These are phyloP conservation scores for Candida glucosophila DNA, from an alignment of 1,139 yeast species.

Conservation along the genomic window DNA sequence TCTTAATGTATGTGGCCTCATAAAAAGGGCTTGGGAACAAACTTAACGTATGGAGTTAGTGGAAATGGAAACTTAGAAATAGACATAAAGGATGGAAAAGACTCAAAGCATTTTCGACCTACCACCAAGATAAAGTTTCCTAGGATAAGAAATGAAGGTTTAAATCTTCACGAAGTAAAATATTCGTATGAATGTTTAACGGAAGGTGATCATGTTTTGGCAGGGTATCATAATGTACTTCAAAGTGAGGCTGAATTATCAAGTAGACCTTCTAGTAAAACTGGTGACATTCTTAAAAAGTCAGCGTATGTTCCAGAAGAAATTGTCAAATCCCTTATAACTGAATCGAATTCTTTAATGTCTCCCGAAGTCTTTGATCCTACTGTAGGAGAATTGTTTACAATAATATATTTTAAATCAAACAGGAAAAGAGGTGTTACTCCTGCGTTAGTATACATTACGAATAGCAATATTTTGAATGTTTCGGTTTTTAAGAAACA, in stretches of 20 bases:
- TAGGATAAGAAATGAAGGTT: slow-evolving; percentile 13
- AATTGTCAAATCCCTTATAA: slow-evolving; percentile 14
- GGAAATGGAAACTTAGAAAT: slow-evolving; percentile 18
- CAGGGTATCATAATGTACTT: background rate
- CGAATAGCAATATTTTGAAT: slow-evolving; percentile 19
- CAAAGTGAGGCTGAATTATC: background rate
- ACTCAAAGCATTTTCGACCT: slow-evolving; percentile 1
- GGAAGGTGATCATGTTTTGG: background rate
- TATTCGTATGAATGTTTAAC: slow-evolving; percentile 8
- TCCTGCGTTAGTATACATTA: slow-evolving; percentile 21
- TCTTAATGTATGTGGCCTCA: slow-evolving; percentile 37
- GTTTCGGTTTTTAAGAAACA: slow-evolving; percentile 12
- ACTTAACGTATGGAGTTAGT: slow-evolving; percentile 28
- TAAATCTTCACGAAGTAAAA: slow-evolving; percentile 9
- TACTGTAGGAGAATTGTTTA: slow-evolving; percentile 17
- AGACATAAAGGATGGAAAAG: slow-evolving; percentile 6
- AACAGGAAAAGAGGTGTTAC: slow-evolving; percentile 6
- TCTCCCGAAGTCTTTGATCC: slow-evolving; percentile 33
- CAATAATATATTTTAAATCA: slow-evolving; percentile 13
- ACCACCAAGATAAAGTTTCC: slow-evolving; percentile 17
- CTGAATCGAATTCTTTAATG: slow-evolving; percentile 16
- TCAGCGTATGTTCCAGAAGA: slow-evolving; percentile 17
- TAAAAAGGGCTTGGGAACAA: slow-evolving; percentile 31
- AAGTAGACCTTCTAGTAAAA: background rate
- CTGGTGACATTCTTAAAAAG: too few species aligned